These are phyloP conservation scores for Cyclostephanos tholiformis DNA, from an alignment of 108 stramenopile species.

Conservation along the genomic window DNA sequence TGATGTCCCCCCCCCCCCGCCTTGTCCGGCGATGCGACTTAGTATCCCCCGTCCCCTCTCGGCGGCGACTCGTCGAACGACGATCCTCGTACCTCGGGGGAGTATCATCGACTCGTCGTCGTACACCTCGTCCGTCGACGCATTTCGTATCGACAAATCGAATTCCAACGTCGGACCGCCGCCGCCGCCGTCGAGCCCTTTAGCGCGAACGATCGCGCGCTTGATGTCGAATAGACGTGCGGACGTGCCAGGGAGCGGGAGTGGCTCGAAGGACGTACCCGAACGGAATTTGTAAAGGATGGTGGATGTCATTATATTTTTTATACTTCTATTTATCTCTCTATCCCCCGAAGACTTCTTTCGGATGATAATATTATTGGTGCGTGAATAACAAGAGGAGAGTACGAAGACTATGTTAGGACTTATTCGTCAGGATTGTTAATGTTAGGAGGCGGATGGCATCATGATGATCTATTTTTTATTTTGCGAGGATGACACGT, in stretches of 20 bases:
- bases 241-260: constrained; percentile 78
- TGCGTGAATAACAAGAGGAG: no score
- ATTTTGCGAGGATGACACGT: no score
- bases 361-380: no score
- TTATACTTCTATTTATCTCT: not conserved
- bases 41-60: constrained; percentile 75
- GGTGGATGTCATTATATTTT: constrained; percentile 64
- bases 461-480: no score
- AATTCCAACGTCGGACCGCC: constrained; percentile 68
- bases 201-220: constrained; percentile 79
- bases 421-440: no score
- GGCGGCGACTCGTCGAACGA: constrained; percentile 77
- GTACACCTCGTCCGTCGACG: constrained; percentile 80
- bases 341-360: no score
- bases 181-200: constrained; percentile 58
- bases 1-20: not conserved
- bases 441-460: no score
- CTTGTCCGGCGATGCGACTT: constrained; percentile 54
- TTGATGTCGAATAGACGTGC: constrained; percentile 88
- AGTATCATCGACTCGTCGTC: constrained; percentile 73
- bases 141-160: constrained; percentile 75
- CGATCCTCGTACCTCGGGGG: constrained; percentile 74
- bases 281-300: constrained; percentile 90
- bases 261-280: constrained; percentile 73
- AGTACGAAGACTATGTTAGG: no score